Base-by-base conservation (phyloP, 75 land plant genomes). In the Ceratopteris richardii region DNA sequence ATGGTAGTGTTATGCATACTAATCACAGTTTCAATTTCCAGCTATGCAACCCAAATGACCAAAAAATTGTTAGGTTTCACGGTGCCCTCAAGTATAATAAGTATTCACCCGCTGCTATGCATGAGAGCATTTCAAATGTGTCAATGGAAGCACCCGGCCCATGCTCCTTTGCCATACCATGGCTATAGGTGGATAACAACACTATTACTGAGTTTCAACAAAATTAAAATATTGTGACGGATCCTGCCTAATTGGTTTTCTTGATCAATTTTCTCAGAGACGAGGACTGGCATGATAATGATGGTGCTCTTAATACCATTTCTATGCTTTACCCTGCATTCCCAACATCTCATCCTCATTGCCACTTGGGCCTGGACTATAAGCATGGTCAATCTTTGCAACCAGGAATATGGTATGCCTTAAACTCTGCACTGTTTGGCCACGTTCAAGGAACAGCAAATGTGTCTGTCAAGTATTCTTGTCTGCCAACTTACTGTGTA, bases 281-380 rank as follows among this genome's bases (percentile, higher is more conserved):
- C 71, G 98, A 83, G 54, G 96, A 94, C 66, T 94, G 98, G 98
- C 74, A 69, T 60, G 98, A 94, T 66, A 94, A 94, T 67, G 98
- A 94, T 60, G 98, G 98, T 57, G 98, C 98, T 17, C 67, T 94
- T 12, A 94, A 94, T 77, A 94, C 96, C 18, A 71, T 86, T 51
- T 94, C 98, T 29, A 83, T 80, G 86, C 81, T 83, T 23, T 88
- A 89, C 57, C 98, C 98, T 31, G 68, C 82, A 29, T n/a, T 83
- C 47, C 98, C 98, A n/a, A 50, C 60, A 44, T 78, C 79, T 41
- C 96, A 94, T 60, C 87, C 96, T 2, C 18, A 77, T 41, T 58
- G 66, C 51, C 43, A 52, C n/a, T 31, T 76, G 40, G 82, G 63
- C 43, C 70, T 56, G 47, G 80, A 78, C 31, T 80, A 86, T 18